Base-by-base conservation (phyloP, 768 basidiomycete species). In the Macrolepiota fuliginosa region DNA sequence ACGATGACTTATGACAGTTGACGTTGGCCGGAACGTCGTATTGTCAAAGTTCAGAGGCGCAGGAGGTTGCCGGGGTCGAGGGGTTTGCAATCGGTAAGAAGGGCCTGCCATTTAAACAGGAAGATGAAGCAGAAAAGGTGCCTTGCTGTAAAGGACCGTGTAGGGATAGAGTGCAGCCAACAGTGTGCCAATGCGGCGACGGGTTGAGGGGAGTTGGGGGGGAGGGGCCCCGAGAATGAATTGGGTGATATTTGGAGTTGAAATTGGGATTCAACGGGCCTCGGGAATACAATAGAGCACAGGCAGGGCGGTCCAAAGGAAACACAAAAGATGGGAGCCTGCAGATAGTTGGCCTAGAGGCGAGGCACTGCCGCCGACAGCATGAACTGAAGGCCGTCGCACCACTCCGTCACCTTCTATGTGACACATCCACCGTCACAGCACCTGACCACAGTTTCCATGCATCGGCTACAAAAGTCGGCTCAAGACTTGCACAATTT, bases 31-130 rank as follows among this genome's bases (percentile, higher is more conserved):
- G 42, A 82, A 77, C 46, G 61, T 58, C 9, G 77, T 77, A 64
- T 75, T 76, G 68, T 81, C 78, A 59, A 85, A 81, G 61, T 82
- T 82, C 61, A 90, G 73, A 10, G 88, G 86, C 4, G 86, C 78
- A 13, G 86, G 87, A 4, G 83, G 81, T 27, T 80, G 87, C 50
- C 86, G 82, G 22, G 86, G 77, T 40, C 86, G 84, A 37, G 88
- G 81, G 0, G 85, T 77, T 71, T 90, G 83, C 49, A 91, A 77
- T 64, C 82, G 82, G 76, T 90, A 88, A 15, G 83, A 85, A 37
- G 86, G 75, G 63, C 78, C 77, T 58, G 85, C 85, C 87, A 88
- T 87, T 63, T 63, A 65, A 61, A 58, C 51, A 51, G 54, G 54
- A 59, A 65, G 64, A 64, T 63, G 66, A 71, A 71, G 67, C 70